Evolutionary conservation across 2,329 filamentous ascomycete species (phyloP).

Genomic region (Verticillium tricorpus): DNA sequence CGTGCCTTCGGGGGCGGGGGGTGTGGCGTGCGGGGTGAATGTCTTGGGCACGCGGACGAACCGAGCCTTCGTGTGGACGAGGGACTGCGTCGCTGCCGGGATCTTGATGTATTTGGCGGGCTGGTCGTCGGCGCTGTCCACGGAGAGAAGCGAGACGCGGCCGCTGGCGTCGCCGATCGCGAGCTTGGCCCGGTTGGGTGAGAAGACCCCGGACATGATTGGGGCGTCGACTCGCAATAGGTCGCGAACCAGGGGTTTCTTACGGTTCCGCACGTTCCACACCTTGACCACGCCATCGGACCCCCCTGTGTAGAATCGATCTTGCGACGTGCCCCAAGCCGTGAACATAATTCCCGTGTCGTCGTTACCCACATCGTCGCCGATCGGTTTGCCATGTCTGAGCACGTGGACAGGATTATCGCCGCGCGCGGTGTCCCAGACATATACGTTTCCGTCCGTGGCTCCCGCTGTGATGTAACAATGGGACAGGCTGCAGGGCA

Average conservation of each 20-base stretch:
- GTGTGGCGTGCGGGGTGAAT: constrained; percentile 47
- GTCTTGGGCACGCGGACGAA: constrained; percentile 39
- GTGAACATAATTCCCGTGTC: constrained; percentile 62
- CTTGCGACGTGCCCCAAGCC: constrained; percentile 52
- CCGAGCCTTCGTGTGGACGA: constrained; percentile 13
- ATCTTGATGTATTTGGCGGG: constrained; percentile 29
- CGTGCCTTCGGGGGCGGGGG: constrained; percentile 31
- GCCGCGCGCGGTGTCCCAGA: constrained; percentile 57
- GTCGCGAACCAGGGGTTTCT: constrained; percentile 43
- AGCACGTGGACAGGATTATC: constrained; percentile 53
- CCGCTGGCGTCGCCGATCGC: constrained; percentile 59
- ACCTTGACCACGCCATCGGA: constrained; percentile 60
- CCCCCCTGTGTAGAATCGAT: constrained; percentile 59
- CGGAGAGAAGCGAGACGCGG: constrained; percentile 50
- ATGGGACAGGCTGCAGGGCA: constrained; percentile 46
- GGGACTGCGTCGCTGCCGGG: constrained; percentile 22
- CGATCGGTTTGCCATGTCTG: constrained; percentile 41
- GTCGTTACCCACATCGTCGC: constrained; percentile 36
- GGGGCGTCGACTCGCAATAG: constrained; percentile 51
- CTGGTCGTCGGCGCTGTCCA: constrained; percentile 36
- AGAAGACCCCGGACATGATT: constrained; percentile 55
- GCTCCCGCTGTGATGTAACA: constrained; percentile 57
- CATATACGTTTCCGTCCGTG: constrained; percentile 57
- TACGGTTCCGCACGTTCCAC: constrained; percentile 51
- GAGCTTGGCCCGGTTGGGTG: constrained; percentile 49